Base-by-base conservation (phyloP, 768 basidiomycete species). In the Terana coerulea region DNA sequence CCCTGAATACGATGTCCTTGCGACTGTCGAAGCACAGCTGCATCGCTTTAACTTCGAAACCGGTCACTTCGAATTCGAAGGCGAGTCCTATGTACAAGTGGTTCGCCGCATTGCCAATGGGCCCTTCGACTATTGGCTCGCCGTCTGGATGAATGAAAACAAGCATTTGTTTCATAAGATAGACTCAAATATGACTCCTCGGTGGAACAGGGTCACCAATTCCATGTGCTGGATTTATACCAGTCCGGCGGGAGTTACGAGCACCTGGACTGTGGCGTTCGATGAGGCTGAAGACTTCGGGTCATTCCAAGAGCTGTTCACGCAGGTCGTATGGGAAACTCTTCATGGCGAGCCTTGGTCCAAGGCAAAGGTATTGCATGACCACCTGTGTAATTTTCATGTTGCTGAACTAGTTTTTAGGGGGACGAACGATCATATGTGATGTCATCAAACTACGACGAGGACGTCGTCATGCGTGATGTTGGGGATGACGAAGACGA, bases 151-250 rank as follows among this genome's bases (percentile, higher is more conserved):
- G 31, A 75, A 76, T 25, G 73, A 75, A 2, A 76, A 74, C 1
- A 68, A 76, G 39, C 29, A 77, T 25, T 71, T 91, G 40, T 78
- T 77, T 22, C 91, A 92, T 69, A 72, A 70, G 56, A 75, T 92
- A 45, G 66, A 73, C 19, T 71, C 79, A 4, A 77, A 86, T 33
- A 85, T 89, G 81, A 91, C 88, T 59, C 83, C 83, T 59, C 76
- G 77, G 30, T 86, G 80, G 76, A 78, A 84, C 5, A 66, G 67
- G 28, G 78, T 76, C 51, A 76, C 82, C 64, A 64, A 67, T 41
- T 88, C 94, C 3, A 76, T 98, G 60, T 95, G 94, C 26, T 98
- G 97, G 90, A 95, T 94, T 58, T 76, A 91, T 64, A 64, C 78
- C 35, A 73, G 74, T 34, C 75, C 75, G n/a, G 67, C 72, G 26